Conservation (phyloP, 116 monocot genomes). For the Posidonia oceanica region DNA sequence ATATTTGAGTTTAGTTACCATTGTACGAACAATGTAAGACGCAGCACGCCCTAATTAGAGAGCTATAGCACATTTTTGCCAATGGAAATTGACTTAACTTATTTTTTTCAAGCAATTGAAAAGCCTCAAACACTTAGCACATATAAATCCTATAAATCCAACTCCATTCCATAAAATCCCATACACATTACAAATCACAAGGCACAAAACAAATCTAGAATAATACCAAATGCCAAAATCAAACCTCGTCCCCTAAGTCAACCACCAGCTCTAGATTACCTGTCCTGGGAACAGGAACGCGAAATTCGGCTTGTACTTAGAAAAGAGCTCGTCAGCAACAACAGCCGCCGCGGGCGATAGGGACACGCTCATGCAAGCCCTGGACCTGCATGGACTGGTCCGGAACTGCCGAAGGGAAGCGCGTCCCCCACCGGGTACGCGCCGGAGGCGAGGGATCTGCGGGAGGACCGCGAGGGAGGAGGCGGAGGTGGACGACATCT, state of each 20-base stretch:
- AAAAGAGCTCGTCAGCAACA: constrained; percentile 1
- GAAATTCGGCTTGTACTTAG: constrained; percentile 21
- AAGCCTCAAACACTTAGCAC: too few relatives aligned
- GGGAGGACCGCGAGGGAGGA: background rate
- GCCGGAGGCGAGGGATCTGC: background rate
- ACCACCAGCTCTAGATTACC: constrained; percentile 7
- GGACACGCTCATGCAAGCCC: constrained; percentile 3
- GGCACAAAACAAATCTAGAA: background rate
- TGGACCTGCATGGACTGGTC: background rate
- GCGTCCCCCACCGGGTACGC: background rate
- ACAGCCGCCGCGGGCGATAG: background rate
- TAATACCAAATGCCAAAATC: background rate
- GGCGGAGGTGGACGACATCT: background rate
- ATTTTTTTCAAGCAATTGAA: too few relatives aligned
- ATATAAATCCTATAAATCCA: too few relatives aligned
- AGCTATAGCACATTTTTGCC: too few relatives aligned
- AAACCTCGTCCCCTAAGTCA: too few relatives aligned
- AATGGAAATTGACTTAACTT: too few relatives aligned
- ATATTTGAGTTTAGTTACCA: too few relatives aligned
- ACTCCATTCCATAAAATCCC: too few relatives aligned
- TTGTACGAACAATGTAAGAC: too few relatives aligned
- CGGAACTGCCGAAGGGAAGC: background rate
- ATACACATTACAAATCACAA: background rate
- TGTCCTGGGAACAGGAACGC: constrained; percentile 29
- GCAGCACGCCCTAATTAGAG: too few relatives aligned